Conservation (phyloP, 2,329 filamentous ascomycete genomes). For the Cladosporium sp. region DNA sequence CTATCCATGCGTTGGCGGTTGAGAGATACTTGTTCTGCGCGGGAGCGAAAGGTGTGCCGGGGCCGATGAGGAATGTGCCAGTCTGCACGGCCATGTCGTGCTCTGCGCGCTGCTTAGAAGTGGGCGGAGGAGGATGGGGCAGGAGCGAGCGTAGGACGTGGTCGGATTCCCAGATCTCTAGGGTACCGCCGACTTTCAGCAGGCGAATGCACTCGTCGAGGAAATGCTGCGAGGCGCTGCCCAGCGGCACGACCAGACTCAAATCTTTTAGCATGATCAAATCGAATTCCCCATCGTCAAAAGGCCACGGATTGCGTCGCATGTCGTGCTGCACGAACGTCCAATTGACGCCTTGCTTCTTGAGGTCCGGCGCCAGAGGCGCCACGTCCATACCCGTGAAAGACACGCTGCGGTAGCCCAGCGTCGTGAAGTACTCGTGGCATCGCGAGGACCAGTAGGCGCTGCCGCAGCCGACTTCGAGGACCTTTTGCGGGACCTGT, state of each 20-base stretch:
- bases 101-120: conserved; percentile 56
- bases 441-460: conserved; percentile 88
- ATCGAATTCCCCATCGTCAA: conserved; percentile 75
- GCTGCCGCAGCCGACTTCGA: conserved; percentile 83
- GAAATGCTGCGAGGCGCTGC: conserved; percentile 49
- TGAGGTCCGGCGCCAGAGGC: conserved; percentile 60
- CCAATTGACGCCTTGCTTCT: conserved; percentile 76
- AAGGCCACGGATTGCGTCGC: conserved; percentile 69
- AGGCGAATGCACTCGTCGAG: conserved; percentile 72
- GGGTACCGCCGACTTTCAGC: conserved; percentile 67
- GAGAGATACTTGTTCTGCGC: conserved; percentile 76
- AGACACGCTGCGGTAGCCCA: conserved; percentile 63
- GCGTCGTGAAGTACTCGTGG: conserved; percentile 68
- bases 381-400: conserved; percentile 83
- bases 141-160: conserved; percentile 76
- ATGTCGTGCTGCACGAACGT: conserved; percentile 84
- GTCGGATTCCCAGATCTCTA: conserved; percentile 90
- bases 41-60: conserved; percentile 74
- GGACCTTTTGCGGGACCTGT: conserved; percentile 67
- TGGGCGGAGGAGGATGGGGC: conserved; percentile 64
- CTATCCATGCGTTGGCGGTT: conserved; percentile 79
- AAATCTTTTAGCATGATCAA: conserved; percentile 85
- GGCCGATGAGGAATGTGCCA: conserved; percentile 75
- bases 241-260: conserved; percentile 60
- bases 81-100: conserved; percentile 61